These are phyloP conservation scores for Sporormia fimetaria DNA, from an alignment of 495 filamentous ascomycete genomes.

Conservation along the genomic window DNA sequence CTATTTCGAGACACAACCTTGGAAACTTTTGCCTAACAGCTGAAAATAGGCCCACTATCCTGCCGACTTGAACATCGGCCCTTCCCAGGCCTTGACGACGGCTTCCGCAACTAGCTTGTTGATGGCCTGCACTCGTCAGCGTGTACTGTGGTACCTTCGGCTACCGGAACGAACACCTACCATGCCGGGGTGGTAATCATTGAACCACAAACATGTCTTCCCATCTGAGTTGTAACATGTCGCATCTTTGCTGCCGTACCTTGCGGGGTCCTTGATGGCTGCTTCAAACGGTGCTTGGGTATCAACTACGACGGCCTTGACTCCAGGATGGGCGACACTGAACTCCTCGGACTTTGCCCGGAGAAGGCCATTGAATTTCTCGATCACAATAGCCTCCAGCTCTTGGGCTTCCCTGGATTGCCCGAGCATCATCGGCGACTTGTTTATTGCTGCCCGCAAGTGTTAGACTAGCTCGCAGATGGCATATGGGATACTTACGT, in stretches of 20 bases:
- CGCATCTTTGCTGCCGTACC: slow-evolving; percentile 36
- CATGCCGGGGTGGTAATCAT: slow-evolving; percentile 38
- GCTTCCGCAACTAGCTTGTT: too few relatives aligned
- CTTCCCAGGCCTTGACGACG: too few relatives aligned
- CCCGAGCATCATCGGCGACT: slow-evolving; percentile 11
- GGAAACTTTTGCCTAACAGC: too few relatives aligned
- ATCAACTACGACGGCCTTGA: slow-evolving; percentile 32
- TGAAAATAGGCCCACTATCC: too few relatives aligned
- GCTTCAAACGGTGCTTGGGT: slow-evolving; percentile 33
- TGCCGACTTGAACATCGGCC: too few relatives aligned
- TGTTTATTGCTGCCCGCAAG: slow-evolving; percentile 6
- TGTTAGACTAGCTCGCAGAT: neutral
- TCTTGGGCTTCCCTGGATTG: slow-evolving; percentile 9
- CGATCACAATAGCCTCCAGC: slow-evolving; percentile 13
- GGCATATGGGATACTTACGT: slow-evolving; percentile 7
- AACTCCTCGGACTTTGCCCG: slow-evolving; percentile 24
- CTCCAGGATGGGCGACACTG: slow-evolving; percentile 26
- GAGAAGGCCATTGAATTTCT: slow-evolving; percentile 31
- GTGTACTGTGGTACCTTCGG: neutral
- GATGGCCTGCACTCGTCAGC: too few relatives aligned
- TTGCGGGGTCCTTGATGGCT: slow-evolving; percentile 35
- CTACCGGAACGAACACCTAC: slow-evolving; percentile 14
- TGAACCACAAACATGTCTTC: slow-evolving; percentile 37
- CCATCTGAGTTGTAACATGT: slow-evolving; percentile 38
- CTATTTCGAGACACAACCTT: too few relatives aligned